Percentiles rank a stretch among this genome's conserved stretches.
phyloP scores from a whole-genome alignment of 768 basidiomycete genomes.

The Amanita pallidorosea region DNA sequence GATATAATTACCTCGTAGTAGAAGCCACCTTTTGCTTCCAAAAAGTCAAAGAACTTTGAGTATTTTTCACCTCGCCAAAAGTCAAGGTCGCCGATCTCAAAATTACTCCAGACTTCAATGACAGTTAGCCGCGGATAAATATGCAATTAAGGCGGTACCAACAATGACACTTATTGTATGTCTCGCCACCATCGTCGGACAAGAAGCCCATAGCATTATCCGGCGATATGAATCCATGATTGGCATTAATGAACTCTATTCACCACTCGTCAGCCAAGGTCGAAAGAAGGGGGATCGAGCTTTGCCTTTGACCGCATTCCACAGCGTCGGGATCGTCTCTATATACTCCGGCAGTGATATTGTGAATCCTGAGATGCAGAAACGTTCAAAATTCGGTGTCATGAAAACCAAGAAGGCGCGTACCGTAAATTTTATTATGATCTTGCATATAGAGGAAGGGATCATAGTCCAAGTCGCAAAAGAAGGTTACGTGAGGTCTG shows the following conservation, averaged over 20 bases:
- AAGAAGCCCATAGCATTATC: slow-evolving; percentile 79
- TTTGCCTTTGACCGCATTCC: slow-evolving; percentile 64
- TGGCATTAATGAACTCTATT: slow-evolving; percentile 62
- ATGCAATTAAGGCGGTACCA: slow-evolving; percentile 12
- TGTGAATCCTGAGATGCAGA: slow-evolving; percentile 55
- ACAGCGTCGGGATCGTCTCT: slow-evolving; percentile 79
- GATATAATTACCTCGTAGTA: slow-evolving; percentile 58
- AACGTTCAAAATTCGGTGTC: neutral
- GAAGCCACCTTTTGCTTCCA: slow-evolving; percentile 76
- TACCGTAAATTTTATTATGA: slow-evolving; percentile 76
- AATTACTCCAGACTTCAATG: slow-evolving; percentile 81
- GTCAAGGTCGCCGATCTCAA: slow-evolving; percentile 80
- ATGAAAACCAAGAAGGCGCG: neutral
- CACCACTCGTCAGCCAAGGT: neutral
- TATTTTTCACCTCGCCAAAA: slow-evolving; percentile 83
- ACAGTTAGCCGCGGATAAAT: neutral
- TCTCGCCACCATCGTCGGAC: slow-evolving; percentile 63
- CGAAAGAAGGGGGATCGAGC: neutral
- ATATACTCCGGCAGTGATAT: slow-evolving; percentile 76
- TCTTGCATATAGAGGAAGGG: slow-evolving; percentile 87
- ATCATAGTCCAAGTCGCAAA: slow-evolving; percentile 81
- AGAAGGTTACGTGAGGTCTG: slow-evolving; percentile 80
- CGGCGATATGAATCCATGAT: slow-evolving; percentile 48
- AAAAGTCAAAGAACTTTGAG: slow-evolving; percentile 68
- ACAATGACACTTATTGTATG: slow-evolving; percentile 75